Evolutionary conservation across 2,329 filamentous ascomycete genomes (phyloP).

Genomic region (Claviceps humidiphila): DNA sequence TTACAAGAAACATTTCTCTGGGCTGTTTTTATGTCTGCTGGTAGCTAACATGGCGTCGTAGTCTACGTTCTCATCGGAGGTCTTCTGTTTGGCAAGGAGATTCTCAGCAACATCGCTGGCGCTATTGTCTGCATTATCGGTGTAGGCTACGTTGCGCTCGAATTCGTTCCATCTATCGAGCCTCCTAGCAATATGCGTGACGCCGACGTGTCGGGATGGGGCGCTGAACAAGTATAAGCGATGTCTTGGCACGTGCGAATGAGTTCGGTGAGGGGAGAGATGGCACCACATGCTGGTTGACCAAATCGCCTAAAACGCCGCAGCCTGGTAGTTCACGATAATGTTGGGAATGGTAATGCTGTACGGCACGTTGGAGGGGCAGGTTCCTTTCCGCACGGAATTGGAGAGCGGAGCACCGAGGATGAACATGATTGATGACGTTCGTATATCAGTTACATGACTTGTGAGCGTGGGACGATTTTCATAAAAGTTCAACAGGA

Average conservation of each 20-base stretch:
- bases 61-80: slow-evolving; percentile 95
- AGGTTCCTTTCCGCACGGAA: neutral
- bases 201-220: slow-evolving; percentile 56
- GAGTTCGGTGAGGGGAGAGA: too few relatives aligned
- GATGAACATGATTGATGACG: neutral
- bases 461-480: neutral
- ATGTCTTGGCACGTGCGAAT: neutral
- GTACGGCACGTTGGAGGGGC: neutral
- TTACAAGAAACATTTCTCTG: neutral
- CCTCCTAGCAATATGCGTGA: slow-evolving; percentile 73
- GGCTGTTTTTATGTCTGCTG: neutral
- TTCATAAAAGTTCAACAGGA: neutral
- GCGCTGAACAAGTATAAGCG: slow-evolving; percentile 58
- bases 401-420: neutral
- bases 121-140: slow-evolving; percentile 66
- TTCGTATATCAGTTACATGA: neutral
- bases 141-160: slow-evolving; percentile 60
- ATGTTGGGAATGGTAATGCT: neutral
- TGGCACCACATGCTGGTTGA: too few relatives aligned
- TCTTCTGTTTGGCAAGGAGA: slow-evolving; percentile 58
- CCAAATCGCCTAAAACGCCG: neutral
- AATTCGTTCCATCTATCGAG: slow-evolving; percentile 68
- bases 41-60: slow-evolving; percentile 21
- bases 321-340: neutral
- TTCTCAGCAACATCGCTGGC: slow-evolving; percentile 63